These are phyloP conservation scores for Fusarium vanettenii DNA, from an alignment of 2,329 filamentous ascomycete genomes.

Conservation along the genomic window DNA sequence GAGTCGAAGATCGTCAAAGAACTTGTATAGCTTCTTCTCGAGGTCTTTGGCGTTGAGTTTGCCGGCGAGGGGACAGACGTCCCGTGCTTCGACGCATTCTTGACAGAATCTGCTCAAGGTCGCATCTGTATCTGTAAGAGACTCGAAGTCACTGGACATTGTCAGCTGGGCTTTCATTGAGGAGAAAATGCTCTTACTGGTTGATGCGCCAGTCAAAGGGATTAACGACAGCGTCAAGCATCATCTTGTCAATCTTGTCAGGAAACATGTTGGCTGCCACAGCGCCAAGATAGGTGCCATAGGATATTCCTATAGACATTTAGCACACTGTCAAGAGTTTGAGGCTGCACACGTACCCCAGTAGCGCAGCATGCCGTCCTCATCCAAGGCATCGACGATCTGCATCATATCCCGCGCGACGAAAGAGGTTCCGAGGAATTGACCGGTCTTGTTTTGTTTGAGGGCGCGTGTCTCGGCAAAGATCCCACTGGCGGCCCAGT, in stretches of 20 bases:
- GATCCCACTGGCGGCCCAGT: slow-evolving; percentile 39
- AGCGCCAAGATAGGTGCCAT: slow-evolving; percentile 52
- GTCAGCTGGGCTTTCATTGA: not conserved
- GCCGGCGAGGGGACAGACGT: slow-evolving; percentile 39
- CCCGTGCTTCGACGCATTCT: slow-evolving; percentile 35
- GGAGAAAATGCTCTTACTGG: slow-evolving; percentile 20
- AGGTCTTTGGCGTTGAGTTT: slow-evolving; percentile 35
- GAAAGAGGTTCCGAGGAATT: slow-evolving; percentile 56
- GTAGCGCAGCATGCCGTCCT: slow-evolving; percentile 53
- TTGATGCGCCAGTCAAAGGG: slow-evolving; percentile 46
- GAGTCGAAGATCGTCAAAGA: slow-evolving; percentile 39
- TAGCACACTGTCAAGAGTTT: not conserved
- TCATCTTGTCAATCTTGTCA: slow-evolving; percentile 46
- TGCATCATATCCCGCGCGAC: slow-evolving; percentile 57
- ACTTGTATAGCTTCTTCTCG: slow-evolving; percentile 34
- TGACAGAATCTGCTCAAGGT: slow-evolving; percentile 41
- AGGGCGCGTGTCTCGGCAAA: slow-evolving; percentile 36
- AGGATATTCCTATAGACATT: slow-evolving; percentile 43
- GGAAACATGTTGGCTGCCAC: slow-evolving; percentile 56
- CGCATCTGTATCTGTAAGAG: slow-evolving; percentile 41
- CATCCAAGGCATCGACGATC: slow-evolving; percentile 56
- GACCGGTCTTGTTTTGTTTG: slow-evolving; percentile 45
- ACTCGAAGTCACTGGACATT: slow-evolving; percentile 36
- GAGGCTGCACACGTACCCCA: slow-evolving; percentile 45
- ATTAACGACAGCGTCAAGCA: slow-evolving; percentile 49